These are phyloP conservation scores for Cucumis melo DNA, from an alignment of 306 rosid species.

Conservation along the genomic window DNA sequence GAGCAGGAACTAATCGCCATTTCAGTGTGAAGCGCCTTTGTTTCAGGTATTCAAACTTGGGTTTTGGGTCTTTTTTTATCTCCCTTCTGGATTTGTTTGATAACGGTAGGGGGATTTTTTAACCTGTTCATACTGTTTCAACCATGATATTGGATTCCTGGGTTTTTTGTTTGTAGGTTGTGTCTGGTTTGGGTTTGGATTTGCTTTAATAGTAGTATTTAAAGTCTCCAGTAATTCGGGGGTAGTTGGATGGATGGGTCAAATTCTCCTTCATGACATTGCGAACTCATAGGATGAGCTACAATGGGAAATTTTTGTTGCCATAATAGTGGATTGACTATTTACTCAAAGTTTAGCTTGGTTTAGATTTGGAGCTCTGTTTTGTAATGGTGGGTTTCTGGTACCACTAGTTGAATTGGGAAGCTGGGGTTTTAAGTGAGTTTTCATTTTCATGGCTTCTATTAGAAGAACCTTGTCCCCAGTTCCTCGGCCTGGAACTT, in stretches of 20 bases:
- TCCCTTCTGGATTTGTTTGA: neutral
- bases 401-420: neutral
- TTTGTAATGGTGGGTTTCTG: neutral
- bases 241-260: neutral
- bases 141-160: neutral
- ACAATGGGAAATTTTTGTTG: neutral
- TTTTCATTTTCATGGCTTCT: slow-evolving; percentile 44
- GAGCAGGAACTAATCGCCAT: neutral
- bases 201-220: neutral
- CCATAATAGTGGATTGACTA: neutral
- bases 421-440: neutral
- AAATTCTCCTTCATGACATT: neutral
- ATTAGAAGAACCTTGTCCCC: slow-evolving; percentile 79
- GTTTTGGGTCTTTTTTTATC: neutral
- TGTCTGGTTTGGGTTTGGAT: neutral
- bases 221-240: neutral
- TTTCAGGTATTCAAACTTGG: slow-evolving; percentile 2
- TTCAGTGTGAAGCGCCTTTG: neutral
- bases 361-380: neutral
- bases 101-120: neutral
- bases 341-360: neutral
- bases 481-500: slow-evolving; percentile 44
- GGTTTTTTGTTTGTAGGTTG: neutral
- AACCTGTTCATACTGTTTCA: neutral
- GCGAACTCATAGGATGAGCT: neutral